These are phyloP conservation scores for Macrophomina phaseolina DNA, from an alignment of 2,329 filamentous ascomycete genomes.

Conservation along the genomic window DNA sequence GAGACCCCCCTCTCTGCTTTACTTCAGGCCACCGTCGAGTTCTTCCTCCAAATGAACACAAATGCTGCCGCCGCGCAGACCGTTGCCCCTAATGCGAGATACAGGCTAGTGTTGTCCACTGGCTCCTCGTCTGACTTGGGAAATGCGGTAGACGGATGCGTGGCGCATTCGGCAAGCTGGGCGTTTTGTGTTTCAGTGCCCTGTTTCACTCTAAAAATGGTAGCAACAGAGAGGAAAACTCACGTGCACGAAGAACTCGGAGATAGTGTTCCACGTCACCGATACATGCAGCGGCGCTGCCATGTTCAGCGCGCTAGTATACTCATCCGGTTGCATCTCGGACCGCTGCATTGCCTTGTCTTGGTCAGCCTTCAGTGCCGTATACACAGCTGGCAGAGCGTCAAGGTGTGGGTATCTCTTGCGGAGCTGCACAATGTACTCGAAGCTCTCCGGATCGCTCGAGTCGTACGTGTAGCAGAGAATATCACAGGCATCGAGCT, in stretches of 20 bases:
- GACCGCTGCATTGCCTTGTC: conserved; percentile 97
- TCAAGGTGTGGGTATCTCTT: conserved; percentile 82
- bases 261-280: conserved; percentile 91
- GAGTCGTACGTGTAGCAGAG: conserved; percentile 97
- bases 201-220: conserved; percentile 10
- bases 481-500: conserved; percentile 90
- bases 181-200: conserved; percentile 18
- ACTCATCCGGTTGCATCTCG: conserved; percentile 86
- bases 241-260: conserved; percentile 83
- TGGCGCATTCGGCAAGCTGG: conserved; percentile 83
- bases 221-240: conserved; percentile 38
- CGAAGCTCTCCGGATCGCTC: conserved; percentile 93
- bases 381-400: conserved; percentile 88
- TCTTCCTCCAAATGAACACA: conserved; percentile 65
- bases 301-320: conserved; percentile 85
- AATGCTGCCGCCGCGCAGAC: conserved; percentile 64
- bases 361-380: conserved; percentile 90
- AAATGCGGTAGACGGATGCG: conserved; percentile 85
- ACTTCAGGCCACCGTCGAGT: conserved; percentile 28
- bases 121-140: conserved; percentile 88
- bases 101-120: conserved; percentile 82
- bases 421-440: conserved; percentile 83
- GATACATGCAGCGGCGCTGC: conserved; percentile 91
- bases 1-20: background rate
- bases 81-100: conserved; percentile 79